Evolutionary conservation across 345 rosid genomes (phyloP).

Genomic region (Xanthoceras sorbifolium): DNA sequence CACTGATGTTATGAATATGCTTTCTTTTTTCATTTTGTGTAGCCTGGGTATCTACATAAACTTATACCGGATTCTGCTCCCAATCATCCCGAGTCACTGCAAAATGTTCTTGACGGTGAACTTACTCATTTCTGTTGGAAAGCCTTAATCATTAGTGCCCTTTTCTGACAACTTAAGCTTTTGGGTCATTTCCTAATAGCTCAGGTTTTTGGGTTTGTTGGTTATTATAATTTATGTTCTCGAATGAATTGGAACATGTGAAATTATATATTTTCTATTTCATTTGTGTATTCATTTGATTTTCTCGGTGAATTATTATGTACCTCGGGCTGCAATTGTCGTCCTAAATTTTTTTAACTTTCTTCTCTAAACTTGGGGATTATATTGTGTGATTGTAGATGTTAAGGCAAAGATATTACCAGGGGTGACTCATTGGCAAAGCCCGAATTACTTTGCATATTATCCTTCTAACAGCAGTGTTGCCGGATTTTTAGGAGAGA

Average conservation of each 20-base stretch:
- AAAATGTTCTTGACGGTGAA: constrained; percentile 80
- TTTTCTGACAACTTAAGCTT: no score
- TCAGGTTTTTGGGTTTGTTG: no score
- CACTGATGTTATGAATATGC: no score
- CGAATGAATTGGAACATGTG: background rate
- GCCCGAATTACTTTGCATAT: constrained; percentile 79
- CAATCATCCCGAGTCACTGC: constrained; percentile 65
- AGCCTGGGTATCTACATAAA: constrained; percentile 84
- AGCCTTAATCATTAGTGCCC: no score
- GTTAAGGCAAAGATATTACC: constrained; percentile 72
- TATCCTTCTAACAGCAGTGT: constrained; percentile 87
- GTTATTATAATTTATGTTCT: no score
- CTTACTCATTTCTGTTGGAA: no score
- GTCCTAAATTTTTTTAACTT: background rate
- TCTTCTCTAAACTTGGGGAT: background rate
- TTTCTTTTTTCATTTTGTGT: constrained; percentile 23
- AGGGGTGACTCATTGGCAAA: constrained; percentile 93
- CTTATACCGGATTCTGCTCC: constrained; percentile 88
- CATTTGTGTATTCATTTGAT: background rate
- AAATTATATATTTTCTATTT: background rate
- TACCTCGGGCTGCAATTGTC: background rate
- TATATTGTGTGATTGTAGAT: constrained; percentile 45
- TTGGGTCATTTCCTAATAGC: no score
- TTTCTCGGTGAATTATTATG: background rate
- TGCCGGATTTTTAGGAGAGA: constrained; percentile 92